Evolutionary conservation across 345 rosid species (phyloP).

Genomic region (Brassica nigra): DNA sequence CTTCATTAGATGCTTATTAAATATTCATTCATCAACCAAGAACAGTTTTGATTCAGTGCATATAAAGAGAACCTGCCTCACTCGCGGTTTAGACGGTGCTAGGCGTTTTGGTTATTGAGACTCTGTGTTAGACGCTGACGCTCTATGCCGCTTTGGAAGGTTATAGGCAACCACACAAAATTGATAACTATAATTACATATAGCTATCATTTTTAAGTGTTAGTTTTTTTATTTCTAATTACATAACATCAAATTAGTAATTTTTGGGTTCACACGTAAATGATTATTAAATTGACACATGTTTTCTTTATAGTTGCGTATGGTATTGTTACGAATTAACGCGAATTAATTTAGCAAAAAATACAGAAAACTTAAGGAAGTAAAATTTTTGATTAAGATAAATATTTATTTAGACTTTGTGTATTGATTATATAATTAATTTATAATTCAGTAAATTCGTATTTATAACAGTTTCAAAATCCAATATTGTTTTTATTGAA

Average conservation of each 20-base stretch:
- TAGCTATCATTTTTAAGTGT: not conserved
- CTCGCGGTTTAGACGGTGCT: slow-evolving; percentile 42
- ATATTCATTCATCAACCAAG: not conserved
- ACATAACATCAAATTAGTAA: not conserved
- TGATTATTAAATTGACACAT: not conserved
- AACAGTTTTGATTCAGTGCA: slow-evolving; percentile 23
- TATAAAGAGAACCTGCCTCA: slow-evolving; percentile 94
- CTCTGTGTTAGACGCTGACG: not conserved
- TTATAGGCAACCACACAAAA: not conserved
- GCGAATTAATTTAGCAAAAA: not conserved
- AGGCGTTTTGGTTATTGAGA: not conserved
- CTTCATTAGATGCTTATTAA: slow-evolving; percentile 1
- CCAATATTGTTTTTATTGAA: too few relatives aligned
- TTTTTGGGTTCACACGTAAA: not conserved
- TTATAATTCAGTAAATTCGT: too few relatives aligned
- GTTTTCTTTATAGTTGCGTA: not conserved
- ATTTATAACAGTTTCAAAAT: too few relatives aligned
- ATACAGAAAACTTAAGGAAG: too few relatives aligned
- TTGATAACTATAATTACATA: not conserved
- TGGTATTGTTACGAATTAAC: not conserved
- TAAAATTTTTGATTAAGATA: too few relatives aligned
- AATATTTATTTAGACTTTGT: too few relatives aligned
- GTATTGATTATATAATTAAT: too few relatives aligned
- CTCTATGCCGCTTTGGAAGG: not conserved
- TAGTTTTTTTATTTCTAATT: not conserved